phyloP scores from a whole-genome alignment of 768 basidiomycete species.

The Epithele typhae region DNA sequence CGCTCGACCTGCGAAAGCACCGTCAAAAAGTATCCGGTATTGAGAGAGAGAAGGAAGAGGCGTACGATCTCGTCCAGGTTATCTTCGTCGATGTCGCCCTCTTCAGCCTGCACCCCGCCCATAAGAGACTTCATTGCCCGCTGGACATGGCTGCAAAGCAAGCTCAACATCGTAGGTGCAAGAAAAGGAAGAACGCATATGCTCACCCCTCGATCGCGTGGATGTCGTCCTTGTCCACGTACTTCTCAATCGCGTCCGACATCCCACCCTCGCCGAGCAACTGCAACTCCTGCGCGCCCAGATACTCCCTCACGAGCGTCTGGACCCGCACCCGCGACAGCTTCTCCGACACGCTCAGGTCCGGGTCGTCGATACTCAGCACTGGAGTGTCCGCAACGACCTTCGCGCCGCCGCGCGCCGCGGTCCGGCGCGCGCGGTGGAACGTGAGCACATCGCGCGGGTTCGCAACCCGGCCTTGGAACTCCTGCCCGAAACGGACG shows the following conservation, averaged over 20 bases:
- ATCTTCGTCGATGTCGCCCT: constrained; percentile 65
- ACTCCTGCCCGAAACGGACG: constrained; percentile 94
- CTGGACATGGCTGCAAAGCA: constrained; percentile 55
- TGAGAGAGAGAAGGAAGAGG: constrained; percentile 6
- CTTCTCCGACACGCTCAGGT: constrained; percentile 63
- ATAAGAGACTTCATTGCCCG: constrained; percentile 56
- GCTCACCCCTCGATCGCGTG: constrained; percentile 87
- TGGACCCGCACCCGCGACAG: constrained; percentile 79
- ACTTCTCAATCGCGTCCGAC: constrained; percentile 91
- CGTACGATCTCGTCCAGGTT: constrained; percentile 70
- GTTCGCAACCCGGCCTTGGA: constrained; percentile 87
- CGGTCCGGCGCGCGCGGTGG: constrained; percentile 71
- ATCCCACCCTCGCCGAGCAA: constrained; percentile 85
- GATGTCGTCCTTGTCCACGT: constrained; percentile 96
- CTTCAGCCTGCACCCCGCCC: constrained; percentile 63
- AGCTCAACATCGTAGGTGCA: not conserved
- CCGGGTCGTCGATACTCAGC: constrained; percentile 74
- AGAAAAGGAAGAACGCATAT: no score
- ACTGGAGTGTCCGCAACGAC: constrained; percentile 75
- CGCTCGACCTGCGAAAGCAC: constrained; percentile 47
- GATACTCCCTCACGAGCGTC: constrained; percentile 87
- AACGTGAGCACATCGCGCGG: constrained; percentile 92
- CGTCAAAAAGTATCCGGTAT: not conserved
- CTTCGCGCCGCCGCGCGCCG: constrained; percentile 40
- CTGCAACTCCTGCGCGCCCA: constrained; percentile 90